Evolutionary conservation across 164 flowering plant species (phyloP), one percentile per base, ranked within the genome.

Genomic region (Aristolochia contorta): DNA sequence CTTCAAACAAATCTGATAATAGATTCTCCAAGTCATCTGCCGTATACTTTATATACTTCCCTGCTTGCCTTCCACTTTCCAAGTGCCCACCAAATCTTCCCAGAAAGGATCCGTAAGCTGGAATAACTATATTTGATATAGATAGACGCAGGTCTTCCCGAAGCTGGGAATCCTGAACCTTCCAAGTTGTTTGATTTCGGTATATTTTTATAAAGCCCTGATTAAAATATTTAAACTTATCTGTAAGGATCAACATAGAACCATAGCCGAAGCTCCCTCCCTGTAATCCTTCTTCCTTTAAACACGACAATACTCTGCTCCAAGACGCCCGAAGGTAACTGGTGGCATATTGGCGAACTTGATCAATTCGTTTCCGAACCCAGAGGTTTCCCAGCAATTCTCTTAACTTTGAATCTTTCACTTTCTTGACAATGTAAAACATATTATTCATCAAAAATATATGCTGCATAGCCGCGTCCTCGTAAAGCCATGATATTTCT

Each of bases 261-360:
- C 81, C 89, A 72, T 71, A 78, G 64, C 69, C 78, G 9, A 88
- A 74, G 62, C 91, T 77, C 52, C 89, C 89, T 19, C 84, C 72
- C 82, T n/a, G n/a, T 65, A 83, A 67, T 2, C 98, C 93, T 58
- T 87, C 97, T 59, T 90, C 96, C 79, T 78, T 92, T 76, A 92
- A 71, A 70, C 75, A 86, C 18, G 84, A 67, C 60, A 92, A 67
- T 10, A 71, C 87, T 71, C 72, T 84, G 74, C 72, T 81, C 98
- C 98, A 92, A 30, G 93, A 76, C 60, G 96, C 85, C 66, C 97
- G 82, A 4, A 89, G 82, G 65, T 92, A 92, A 19, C 79, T 66
- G 1, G 88, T 89, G 2, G 89, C 85, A 64, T 80, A 73, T 54
- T 87, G 89, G 46, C 88, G 82, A 10, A 84, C 67, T 74, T 67